Conservation (phyloP, 2,329 filamentous ascomycete species). For the Rachicladosporium sp. region DNA sequence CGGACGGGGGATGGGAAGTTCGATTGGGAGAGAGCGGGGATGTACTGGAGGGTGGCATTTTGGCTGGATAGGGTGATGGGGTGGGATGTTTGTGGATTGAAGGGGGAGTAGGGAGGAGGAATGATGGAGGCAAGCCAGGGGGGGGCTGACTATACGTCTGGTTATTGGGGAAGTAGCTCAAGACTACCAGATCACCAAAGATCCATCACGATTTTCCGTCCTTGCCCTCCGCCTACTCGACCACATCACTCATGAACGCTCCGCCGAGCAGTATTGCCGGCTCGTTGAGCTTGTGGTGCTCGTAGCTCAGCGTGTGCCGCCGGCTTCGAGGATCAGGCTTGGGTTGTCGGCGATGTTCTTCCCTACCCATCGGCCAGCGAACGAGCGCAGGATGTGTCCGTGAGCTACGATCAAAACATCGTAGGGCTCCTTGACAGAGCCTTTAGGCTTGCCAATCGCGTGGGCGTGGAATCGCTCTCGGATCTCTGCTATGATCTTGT, state of each 20-base stretch:
- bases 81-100: constrained; percentile 49
- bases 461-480: constrained; percentile 36
- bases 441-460: constrained; percentile 41
- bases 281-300: constrained; percentile 37
- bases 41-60: constrained; percentile 50
- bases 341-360: constrained; percentile 64
- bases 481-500: constrained; percentile 65
- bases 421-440: constrained; percentile 28
- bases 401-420: constrained; percentile 81
- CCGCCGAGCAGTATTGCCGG: constrained; percentile 40
- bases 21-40: constrained; percentile 54
- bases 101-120: constrained; percentile 26
- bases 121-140: no score
- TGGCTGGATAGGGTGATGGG: constrained; percentile 44
- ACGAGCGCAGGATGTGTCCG: constrained; percentile 76
- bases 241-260: constrained; percentile 38
- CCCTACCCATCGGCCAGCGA: constrained; percentile 76
- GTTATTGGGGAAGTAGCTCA: no score
- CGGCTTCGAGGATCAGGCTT: constrained; percentile 64
- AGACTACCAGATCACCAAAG: no score
- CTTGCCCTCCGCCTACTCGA: constrained; percentile 27
- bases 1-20: constrained; percentile 62
- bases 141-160: no score
- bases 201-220: neutral
- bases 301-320: constrained; percentile 40